phyloP scores from a whole-genome alignment of 225 moss, liverwort and hornwort genomes.

The Lunularia cruciata region DNA sequence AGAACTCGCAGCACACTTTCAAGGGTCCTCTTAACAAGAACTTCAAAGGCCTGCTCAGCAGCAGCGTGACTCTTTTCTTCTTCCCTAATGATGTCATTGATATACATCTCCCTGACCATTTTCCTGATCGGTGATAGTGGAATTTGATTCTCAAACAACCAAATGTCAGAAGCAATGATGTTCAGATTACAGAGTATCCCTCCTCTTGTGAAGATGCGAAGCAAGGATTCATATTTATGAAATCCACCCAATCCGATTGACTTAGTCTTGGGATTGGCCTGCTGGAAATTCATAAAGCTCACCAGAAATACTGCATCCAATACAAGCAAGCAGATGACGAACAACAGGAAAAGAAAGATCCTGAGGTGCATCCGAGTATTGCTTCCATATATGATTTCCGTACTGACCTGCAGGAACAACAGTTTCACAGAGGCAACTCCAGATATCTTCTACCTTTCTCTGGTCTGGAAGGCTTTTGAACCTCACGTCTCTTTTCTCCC shows the following conservation, averaged over 20 bases:
- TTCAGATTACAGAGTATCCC: constrained; percentile 3
- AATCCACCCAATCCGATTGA: constrained; percentile 7
- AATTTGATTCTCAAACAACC: constrained; percentile 21
- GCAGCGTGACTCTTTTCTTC: constrained; percentile 1
- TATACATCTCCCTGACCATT: constrained; percentile 7
- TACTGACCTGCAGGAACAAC: not conserved
- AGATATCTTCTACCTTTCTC: constrained; percentile 1
- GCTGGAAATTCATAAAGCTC: constrained; percentile 14
- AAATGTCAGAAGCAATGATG: constrained; percentile 8
- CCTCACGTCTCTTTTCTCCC: not conserved
- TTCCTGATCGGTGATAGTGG: constrained; percentile 16
- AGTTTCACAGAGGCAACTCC: constrained; percentile 2
- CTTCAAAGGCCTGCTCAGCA: not conserved
- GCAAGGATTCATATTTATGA: not conserved
- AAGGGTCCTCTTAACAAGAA: not conserved
- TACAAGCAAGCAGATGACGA: constrained; percentile 7
- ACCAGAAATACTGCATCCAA: constrained; percentile 11
- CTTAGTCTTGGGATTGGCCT: not conserved
- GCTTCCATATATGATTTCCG: constrained; percentile 15
- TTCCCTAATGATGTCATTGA: not conserved
- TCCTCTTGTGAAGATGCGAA: not conserved
- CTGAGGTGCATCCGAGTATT: not conserved
- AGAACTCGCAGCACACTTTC: constrained; percentile 5
- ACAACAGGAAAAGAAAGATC: constrained; percentile 4
- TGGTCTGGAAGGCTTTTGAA: not conserved